Percentiles rank a stretch among this genome's conserved stretches.
These are phyloP conservation scores for Fraxinus sp. DNA, from an alignment of 305 asterid species.

Conservation along the genomic window DNA sequence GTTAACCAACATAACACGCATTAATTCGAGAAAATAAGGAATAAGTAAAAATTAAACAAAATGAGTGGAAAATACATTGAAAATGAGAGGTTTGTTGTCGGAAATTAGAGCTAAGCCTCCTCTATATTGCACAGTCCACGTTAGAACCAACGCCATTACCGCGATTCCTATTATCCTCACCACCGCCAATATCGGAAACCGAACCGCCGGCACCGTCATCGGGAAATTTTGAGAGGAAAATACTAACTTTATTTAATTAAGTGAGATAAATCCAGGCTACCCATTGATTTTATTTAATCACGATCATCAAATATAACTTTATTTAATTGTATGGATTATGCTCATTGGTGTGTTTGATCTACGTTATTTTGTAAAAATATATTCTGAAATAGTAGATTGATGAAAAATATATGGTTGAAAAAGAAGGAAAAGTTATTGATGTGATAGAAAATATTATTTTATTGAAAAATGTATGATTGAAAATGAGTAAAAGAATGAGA, in stretches of 20 bases:
- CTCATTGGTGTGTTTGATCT: too few species aligned
- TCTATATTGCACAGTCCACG: conserved; percentile 73
- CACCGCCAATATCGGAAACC: conserved; percentile 61
- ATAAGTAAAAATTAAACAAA: not conserved
- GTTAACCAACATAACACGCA: not conserved
- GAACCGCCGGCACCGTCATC: conserved; percentile 67
- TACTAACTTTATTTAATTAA: not conserved
- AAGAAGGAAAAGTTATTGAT: too few species aligned
- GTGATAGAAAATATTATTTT: too few species aligned
- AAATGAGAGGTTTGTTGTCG: conserved; percentile 65
- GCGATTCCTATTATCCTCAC: conserved; percentile 58
- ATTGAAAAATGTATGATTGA: too few species aligned
- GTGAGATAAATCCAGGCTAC: not conserved
- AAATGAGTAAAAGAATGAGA: too few species aligned
- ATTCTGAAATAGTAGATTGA: too few species aligned
- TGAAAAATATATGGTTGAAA: too few species aligned
- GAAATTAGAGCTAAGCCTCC: conserved; percentile 91
- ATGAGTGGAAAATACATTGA: conserved; percentile 48
- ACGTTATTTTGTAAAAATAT: too few species aligned
- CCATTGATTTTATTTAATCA: not conserved
- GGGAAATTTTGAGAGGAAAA: not conserved
- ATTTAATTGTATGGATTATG: too few species aligned
- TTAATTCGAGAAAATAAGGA: not conserved
- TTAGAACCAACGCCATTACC: conserved; percentile 47
- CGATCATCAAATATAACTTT: too few species aligned